Base-by-base conservation (phyloP, 169 alveolate genomes). In the Cardiosporidium cionae region DNA sequence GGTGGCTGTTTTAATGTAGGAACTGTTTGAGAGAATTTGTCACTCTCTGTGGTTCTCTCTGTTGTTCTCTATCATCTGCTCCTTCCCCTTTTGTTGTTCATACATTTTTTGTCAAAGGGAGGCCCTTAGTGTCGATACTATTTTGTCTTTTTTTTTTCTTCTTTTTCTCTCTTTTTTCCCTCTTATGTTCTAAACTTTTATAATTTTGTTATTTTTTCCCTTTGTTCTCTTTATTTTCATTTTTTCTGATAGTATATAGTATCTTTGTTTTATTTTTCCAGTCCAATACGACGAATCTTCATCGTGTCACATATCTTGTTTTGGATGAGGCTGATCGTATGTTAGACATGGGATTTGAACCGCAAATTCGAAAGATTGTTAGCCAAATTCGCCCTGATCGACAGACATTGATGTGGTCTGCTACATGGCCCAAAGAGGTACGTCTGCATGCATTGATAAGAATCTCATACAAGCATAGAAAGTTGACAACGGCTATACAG, bases 311-410 rank as follows among this genome's bases (percentile, higher is more conserved):
- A 9, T 97, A 94, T 84, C 89, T 97, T 52, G 99, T 95, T 44
- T 89, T 97, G 54, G 99, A 97, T 86, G 99, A 97, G 86, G 99
- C 99, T 3, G 99, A 94, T 81, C 82, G 89, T 67, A 97, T 97
- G 99, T 93, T 97, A 72, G 98, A 97, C 82, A 95, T 97, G 99
- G 99, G 99, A 22, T 97, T 97, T 86, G 99, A 97, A 81, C 96
- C 96, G 9, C 97, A 94, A 84, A 96, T 97, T 52, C 80, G 99
- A 78, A 93, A 94, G 84, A 93, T 95, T 52, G 91, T 92, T 54
- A 78, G 91, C 7, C 87, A 91, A 90, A 85, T 96, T 73, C 83
- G 98, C 67, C 97, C 97, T 7, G 96, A 94, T 65, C 84, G 96
- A 64, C 96, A 82, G 72, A 96, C 99, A 2, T 90, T 96, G 62